These are phyloP conservation scores for Cutaneotrichosporon sp. DNA, from an alignment of 1,284 basidiomycete species.

Conservation along the genomic window DNA sequence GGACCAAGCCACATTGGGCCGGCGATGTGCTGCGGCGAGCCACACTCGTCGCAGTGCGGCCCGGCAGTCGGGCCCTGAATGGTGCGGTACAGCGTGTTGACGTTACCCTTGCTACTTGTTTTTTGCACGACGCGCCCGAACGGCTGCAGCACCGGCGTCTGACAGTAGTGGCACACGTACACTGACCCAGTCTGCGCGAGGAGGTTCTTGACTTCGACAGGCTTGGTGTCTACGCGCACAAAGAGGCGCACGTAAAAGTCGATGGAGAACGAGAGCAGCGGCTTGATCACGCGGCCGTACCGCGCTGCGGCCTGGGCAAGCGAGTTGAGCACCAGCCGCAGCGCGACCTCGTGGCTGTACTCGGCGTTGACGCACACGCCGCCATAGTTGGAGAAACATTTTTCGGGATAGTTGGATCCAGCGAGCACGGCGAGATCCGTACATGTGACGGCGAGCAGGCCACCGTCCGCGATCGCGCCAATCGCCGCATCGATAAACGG, in stretches of 20 bases:
- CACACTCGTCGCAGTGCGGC: constrained; percentile 74
- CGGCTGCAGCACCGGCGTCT: constrained; percentile 71
- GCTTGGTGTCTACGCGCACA: constrained; percentile 67
- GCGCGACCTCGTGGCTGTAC: constrained; percentile 87
- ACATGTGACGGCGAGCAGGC: constrained; percentile 92
- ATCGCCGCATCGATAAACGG: constrained; percentile 97
- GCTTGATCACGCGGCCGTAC: constrained; percentile 88
- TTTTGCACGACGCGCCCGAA: constrained; percentile 65
- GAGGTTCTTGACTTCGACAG: constrained; percentile 77
- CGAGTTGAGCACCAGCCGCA: constrained; percentile 81
- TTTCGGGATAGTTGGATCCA: constrained; percentile 91
- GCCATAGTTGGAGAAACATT: constrained; percentile 94
- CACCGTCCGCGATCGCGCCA: constrained; percentile 82
- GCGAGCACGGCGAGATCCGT: constrained; percentile 93
- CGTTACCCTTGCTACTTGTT: constrained; percentile 48
- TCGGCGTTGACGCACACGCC: constrained; percentile 87
- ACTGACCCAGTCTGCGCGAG: constrained; percentile 57
- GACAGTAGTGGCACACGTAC: constrained; percentile 76
- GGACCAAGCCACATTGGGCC: constrained; percentile 96
- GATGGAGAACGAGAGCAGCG: constrained; percentile 87
- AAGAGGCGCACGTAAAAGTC: constrained; percentile 97
- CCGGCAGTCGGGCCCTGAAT: constrained; percentile 60
- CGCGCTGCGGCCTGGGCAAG: constrained; percentile 80
- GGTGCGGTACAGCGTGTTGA: constrained; percentile 64
- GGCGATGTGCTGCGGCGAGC: constrained; percentile 69